Evolutionary conservation across 352 stramenopile genomes (phyloP), one percentile per base, ranked within the genome.

Genomic region (Detonula confervacea): DNA sequence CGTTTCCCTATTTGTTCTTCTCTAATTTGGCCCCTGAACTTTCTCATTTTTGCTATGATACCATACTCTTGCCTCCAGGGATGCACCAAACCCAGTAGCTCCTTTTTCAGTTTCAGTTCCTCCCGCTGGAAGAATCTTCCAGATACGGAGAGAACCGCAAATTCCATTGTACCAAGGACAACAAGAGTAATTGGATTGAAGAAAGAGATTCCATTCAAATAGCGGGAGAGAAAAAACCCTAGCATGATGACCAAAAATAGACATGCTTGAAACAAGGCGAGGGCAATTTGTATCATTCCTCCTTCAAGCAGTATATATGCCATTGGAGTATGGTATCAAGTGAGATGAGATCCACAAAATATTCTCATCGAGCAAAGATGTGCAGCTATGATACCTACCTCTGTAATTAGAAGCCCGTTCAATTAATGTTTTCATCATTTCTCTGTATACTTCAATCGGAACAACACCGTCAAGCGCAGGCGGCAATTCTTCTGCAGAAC

Each of bases 61-160:
- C 59, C 59, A 47, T 78, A 78, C 35, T 78, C 46, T 16, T 78
- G 33, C 30, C 18, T 71, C 69, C 69, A 78, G 22, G 69, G 69
- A 71, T 57, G 47, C 25, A 78, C 12, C 25, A 78, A 30, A 20
- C 46, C 47, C 1, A 68, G 51, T 16, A 78, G 46, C 9, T 71
- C 57, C 33, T 61, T 47, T 18, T 35, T 25, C 20, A 78, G 20
- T 47, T 27, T 57, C 1, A 14, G 30, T 65, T 78, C 69, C 30
- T 78, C 69, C 49, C 59, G 20, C 44, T 64, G 42, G 0, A 59
- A 24, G 7, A 78, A 49, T 24, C 51, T 20, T 56, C 59, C 69
- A 20, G 59, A 52, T 42, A 22, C 14, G 7, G 22, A 56, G 35
- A 78, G 49, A 5, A 78, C 57, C 25, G 47, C 5, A 7, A 78